Evolutionary conservation across 2,329 filamentous ascomycete species (phyloP).

Genomic region (Ceratocystis albifundus): DNA sequence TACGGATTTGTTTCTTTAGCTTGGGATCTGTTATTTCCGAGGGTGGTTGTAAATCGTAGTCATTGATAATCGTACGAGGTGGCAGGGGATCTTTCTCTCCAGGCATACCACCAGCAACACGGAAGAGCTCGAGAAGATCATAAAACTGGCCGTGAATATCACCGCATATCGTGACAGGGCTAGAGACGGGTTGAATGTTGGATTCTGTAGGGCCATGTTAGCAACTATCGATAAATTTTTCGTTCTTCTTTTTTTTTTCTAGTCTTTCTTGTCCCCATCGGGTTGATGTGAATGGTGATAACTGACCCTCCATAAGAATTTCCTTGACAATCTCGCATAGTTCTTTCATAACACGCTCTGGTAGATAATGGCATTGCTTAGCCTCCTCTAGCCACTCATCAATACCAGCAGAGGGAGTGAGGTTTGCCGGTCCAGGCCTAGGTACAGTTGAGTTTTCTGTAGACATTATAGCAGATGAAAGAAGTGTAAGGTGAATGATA

Average conservation of each 20-base stretch:
- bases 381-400: slow-evolving; percentile 96
- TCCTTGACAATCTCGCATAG: slow-evolving; percentile 98
- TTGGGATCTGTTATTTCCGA: slow-evolving; percentile 81
- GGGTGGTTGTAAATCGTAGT: slow-evolving; percentile 86
- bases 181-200: slow-evolving; percentile 95
- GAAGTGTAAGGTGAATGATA: not conserved
- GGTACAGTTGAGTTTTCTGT: slow-evolving; percentile 44
- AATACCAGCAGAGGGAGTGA: slow-evolving; percentile 71
- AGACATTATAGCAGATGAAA: slow-evolving; percentile 15
- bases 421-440: slow-evolving; percentile 78
- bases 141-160: slow-evolving; percentile 99
- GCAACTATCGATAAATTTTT: not conserved
- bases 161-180: slow-evolving; percentile 91
- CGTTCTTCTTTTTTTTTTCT: not conserved
- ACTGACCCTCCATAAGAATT: slow-evolving; percentile 86
- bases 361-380: slow-evolving; percentile 93
- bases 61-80: slow-evolving; percentile 63
- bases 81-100: slow-evolving; percentile 54
- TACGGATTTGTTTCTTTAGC: slow-evolving; percentile 65
- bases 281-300: not conserved
- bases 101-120: slow-evolving; percentile 92
- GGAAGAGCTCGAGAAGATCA: slow-evolving; percentile 91
- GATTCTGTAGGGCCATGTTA: slow-evolving; percentile 51
- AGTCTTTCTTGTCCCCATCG: not conserved
- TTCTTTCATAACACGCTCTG: slow-evolving; percentile 95